phyloP scores from a whole-genome alignment of 1,284 basidiomycete genomes.

The Cutaneotrichosporon sp. region DNA sequence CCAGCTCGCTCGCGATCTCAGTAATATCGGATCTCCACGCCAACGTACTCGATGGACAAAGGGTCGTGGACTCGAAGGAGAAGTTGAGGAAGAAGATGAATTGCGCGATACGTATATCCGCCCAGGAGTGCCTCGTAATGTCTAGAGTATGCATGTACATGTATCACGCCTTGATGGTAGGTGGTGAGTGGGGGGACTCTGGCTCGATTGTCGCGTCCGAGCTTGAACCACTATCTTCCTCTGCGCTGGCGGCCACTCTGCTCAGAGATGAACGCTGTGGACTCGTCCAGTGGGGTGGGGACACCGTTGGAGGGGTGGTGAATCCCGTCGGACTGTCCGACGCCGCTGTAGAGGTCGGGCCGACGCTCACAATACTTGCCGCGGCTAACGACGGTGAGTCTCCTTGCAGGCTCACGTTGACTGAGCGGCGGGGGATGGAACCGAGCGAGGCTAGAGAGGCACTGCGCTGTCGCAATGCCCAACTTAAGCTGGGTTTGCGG shows the following conservation, averaged over 20 bases:
- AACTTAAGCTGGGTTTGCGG: slow-evolving; percentile 17
- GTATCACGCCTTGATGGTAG: background rate
- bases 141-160: slow-evolving; percentile 5
- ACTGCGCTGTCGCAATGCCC: background rate
- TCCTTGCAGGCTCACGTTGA: background rate
- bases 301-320: background rate
- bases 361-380: slow-evolving; percentile 2
- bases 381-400: slow-evolving; percentile 9
- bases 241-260: background rate
- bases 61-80: slow-evolving; percentile 35
- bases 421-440: background rate
- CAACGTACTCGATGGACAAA: slow-evolving; percentile 33
- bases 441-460: background rate
- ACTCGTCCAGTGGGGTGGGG: background rate
- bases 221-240: background rate
- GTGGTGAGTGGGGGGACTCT: background rate
- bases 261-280: background rate
- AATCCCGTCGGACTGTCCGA: background rate
- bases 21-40: slow-evolving; percentile 19
- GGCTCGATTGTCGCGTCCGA: slow-evolving; percentile 13
- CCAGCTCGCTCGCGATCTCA: slow-evolving; percentile 15
- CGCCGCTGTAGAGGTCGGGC: slow-evolving; percentile 1
- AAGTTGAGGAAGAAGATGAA: slow-evolving; percentile 39
- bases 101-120: slow-evolving; percentile 40
- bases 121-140: slow-evolving; percentile 33